These are phyloP conservation scores for Coemansia sp. DNA, from an alignment of 192 early-diverging fungal species.

Conservation along the genomic window DNA sequence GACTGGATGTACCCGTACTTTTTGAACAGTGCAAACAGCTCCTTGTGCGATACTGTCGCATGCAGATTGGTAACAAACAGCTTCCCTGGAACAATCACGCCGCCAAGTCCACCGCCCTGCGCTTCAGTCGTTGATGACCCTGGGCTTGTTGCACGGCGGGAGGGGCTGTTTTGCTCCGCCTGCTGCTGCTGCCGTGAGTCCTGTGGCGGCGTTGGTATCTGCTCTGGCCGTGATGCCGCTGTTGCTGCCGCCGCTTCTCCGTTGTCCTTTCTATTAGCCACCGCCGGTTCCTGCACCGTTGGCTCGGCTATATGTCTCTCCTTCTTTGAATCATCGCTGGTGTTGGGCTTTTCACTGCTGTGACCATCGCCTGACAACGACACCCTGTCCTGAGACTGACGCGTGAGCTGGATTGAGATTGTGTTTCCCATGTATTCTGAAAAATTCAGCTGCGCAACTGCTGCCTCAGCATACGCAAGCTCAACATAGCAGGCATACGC, in stretches of 20 bases:
- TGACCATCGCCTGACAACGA: constrained; percentile 1
- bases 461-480: constrained; percentile 23
- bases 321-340: not conserved
- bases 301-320: not conserved
- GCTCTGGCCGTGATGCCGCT: not conserved
- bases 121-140: constrained; percentile 11
- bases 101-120: constrained; percentile 41
- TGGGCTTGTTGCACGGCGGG: not conserved
- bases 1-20: constrained; percentile 57
- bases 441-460: constrained; percentile 52
- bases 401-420: constrained; percentile 31
- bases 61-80: constrained; percentile 57
- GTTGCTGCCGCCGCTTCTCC: not conserved
- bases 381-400: constrained; percentile 20
- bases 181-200: constrained; percentile 6
- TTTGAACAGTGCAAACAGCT: constrained; percentile 58
- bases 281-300: not conserved
- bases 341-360: not conserved
- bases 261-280: not conserved
- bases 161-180: constrained; percentile 13
- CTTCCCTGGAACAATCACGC: constrained; percentile 52
- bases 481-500: constrained; percentile 51
- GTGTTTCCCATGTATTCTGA: constrained; percentile 45
- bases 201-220: constrained; percentile 8
- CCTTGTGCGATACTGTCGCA: constrained; percentile 54